Percentiles rank a stretch among this genome's conserved stretches.
Evolutionary conservation across 768 basidiomycete genomes (phyloP).

Genomic region (Cystobasidium onofrii): DNA sequence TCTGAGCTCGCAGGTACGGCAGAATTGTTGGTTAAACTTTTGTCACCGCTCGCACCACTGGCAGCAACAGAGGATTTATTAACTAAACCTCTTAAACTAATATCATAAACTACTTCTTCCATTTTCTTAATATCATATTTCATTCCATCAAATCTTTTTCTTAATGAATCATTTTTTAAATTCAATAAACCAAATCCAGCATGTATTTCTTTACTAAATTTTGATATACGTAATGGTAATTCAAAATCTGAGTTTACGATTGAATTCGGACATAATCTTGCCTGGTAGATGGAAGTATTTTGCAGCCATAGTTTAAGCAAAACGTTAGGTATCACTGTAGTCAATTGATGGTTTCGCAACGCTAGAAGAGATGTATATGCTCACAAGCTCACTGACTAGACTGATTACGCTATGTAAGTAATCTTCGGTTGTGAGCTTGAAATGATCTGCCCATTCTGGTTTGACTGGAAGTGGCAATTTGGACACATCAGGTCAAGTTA

Average conservation of each 20-base stretch:
- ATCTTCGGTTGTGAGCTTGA: conserved; percentile 48
- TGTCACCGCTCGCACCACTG: background rate
- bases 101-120: conserved; percentile 42
- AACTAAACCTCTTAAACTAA: background rate
- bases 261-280: conserved; percentile 40
- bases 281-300: too few species aligned
- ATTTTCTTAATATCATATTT: conserved; percentile 48
- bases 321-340: too few species aligned
- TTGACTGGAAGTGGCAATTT: conserved; percentile 38
- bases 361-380: conserved; percentile 5
- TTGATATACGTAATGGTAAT: conserved; percentile 46
- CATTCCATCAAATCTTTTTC: conserved; percentile 41
- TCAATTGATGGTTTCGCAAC: too few species aligned
- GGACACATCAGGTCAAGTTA: background rate
- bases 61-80: background rate
- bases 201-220: conserved; percentile 49
- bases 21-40: background rate
- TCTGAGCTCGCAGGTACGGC: background rate
- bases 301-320: too few species aligned
- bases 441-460: conserved; percentile 41
- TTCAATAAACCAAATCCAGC: conserved; percentile 47
- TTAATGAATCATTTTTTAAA: conserved; percentile 48
- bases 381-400: conserved; percentile 47
- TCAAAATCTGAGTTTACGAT: conserved; percentile 48
- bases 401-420: conserved; percentile 49